These are phyloP conservation scores for Mercurialis annua DNA, from an alignment of 345 rosid genomes.

Conservation along the genomic window DNA sequence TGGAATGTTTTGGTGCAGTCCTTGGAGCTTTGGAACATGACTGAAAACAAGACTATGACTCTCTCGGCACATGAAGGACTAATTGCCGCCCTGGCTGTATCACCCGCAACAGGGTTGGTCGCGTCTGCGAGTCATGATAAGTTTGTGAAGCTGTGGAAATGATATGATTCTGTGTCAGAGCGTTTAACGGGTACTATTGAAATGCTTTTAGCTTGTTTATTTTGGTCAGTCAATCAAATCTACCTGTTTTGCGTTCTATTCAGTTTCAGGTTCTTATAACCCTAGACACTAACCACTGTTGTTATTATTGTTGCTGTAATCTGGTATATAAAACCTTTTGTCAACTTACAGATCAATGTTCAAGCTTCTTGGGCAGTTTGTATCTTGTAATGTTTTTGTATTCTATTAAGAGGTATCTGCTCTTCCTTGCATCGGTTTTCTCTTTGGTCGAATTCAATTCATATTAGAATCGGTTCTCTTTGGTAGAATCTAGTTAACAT, in stretches of 20 bases:
- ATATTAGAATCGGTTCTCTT: too few species aligned
- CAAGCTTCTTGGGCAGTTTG: slow-evolving; percentile 11
- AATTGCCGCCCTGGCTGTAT: slow-evolving; percentile 72
- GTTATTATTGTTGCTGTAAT: slow-evolving; percentile 14
- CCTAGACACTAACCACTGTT: slow-evolving; percentile 23
- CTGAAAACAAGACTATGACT: slow-evolving; percentile 76
- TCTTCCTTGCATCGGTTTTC: not conserved
- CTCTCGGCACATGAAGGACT: slow-evolving; percentile 75
- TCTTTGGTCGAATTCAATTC: too few species aligned
- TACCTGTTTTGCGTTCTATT: slow-evolving; percentile 11
- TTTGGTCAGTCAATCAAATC: slow-evolving; percentile 11
- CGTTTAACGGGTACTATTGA: not conserved
- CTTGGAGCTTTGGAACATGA: slow-evolving; percentile 91
- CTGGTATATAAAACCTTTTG: not conserved
- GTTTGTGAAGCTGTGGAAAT: slow-evolving; percentile 89
- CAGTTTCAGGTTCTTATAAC: slow-evolving; percentile 14
- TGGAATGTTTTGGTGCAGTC: slow-evolving; percentile 47
- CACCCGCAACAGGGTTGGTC: slow-evolving; percentile 67
- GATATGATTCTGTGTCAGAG: slow-evolving; percentile 6
- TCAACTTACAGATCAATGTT: slow-evolving; percentile 6
- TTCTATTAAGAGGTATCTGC: not conserved
- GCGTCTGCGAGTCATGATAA: slow-evolving; percentile 97
- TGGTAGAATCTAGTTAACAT: too few species aligned
- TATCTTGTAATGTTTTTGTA: slow-evolving; percentile 3
- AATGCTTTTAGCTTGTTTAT: slow-evolving; percentile 16